phyloP scores from a whole-genome alignment of 2,329 filamentous ascomycete genomes.

The Sporothrix mexicana region DNA sequence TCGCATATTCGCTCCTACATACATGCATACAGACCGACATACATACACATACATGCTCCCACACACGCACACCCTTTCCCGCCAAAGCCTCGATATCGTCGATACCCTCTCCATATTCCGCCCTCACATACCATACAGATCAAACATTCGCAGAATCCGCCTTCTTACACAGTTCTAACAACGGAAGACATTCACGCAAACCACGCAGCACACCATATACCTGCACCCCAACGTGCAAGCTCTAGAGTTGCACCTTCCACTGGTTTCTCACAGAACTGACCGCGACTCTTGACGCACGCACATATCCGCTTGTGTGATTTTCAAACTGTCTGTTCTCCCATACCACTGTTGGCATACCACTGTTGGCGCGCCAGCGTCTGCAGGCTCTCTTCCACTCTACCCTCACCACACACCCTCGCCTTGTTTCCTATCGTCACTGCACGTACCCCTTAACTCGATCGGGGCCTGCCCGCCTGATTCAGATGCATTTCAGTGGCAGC shows the following conservation, averaged over 20 bases:
- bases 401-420: not conserved
- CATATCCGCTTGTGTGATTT: slow-evolving; percentile 21
- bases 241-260: slow-evolving; percentile 6
- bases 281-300: slow-evolving; percentile 10
- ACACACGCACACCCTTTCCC: slow-evolving; percentile 28
- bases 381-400: not conserved
- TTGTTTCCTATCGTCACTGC: not conserved
- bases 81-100: slow-evolving; percentile 16
- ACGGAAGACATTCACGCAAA: slow-evolving; percentile 5
- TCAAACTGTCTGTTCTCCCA: slow-evolving; percentile 15
- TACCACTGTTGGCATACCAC: not conserved
- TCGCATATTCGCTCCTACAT: slow-evolving; percentile 22
- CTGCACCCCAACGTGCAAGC: not conserved
- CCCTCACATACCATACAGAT: not conserved
- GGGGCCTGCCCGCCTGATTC: not conserved
- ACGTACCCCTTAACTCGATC: not conserved
- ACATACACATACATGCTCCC: slow-evolving; percentile 27
- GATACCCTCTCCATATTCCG: not conserved
- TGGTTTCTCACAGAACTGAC: slow-evolving; percentile 10
- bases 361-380: slow-evolving; percentile 14
- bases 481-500: slow-evolving; percentile 4
- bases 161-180: not conserved
- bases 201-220: not conserved
- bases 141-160: not conserved
- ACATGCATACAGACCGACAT: slow-evolving; percentile 10